Conservation (phyloP, 352 stramenopile species). For the Pythium aquatile region DNA sequence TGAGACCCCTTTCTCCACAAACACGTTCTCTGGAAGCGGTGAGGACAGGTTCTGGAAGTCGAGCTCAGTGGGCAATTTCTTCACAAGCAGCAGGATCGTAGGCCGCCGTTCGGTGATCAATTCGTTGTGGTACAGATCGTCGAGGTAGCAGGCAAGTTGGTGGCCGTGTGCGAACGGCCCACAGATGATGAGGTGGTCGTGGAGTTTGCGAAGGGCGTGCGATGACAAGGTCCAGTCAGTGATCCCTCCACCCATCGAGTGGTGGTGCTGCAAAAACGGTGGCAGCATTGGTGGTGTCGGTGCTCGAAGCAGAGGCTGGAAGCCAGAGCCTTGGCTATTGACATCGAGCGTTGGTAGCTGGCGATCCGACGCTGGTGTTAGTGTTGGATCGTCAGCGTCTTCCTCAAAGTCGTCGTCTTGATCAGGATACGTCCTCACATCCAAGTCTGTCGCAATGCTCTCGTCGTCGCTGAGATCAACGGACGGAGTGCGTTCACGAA, state of each 20-base stretch:
- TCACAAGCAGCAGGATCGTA: conserved; percentile 40
- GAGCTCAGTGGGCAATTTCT: conserved; percentile 30
- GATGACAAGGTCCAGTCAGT: conserved; percentile 26
- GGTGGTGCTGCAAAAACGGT: conserved; percentile 20
- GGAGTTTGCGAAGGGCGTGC: conserved; percentile 23
- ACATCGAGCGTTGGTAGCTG: not conserved
- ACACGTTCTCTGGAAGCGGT: conserved; percentile 41
- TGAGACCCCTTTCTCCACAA: conserved; percentile 40
- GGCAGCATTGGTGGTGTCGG: conserved; percentile 16
- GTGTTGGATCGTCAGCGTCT: not conserved
- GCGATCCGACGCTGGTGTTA: not conserved
- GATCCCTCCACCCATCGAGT: conserved; percentile 19
- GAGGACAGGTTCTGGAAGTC: conserved; percentile 33
- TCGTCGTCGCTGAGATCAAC: conserved; percentile 28
- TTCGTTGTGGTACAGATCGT: conserved; percentile 41
- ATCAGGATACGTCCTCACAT: conserved; percentile 2
- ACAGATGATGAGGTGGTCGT: conserved; percentile 47
- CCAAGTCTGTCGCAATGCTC: not conserved
- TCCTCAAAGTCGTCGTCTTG: not conserved
- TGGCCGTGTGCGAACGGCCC: conserved; percentile 38
- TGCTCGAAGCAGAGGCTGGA: not conserved
- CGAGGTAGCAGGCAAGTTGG: conserved; percentile 43
- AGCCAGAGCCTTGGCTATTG: not conserved
- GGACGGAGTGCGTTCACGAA: conserved; percentile 28
- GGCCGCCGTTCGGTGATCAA: conserved; percentile 12